A percentile compares a stretch with the other conserved stretches of the same genome.
phyloP scores from a whole-genome alignment of 257 asterid genomes.

The Handroanthus guayacan region DNA sequence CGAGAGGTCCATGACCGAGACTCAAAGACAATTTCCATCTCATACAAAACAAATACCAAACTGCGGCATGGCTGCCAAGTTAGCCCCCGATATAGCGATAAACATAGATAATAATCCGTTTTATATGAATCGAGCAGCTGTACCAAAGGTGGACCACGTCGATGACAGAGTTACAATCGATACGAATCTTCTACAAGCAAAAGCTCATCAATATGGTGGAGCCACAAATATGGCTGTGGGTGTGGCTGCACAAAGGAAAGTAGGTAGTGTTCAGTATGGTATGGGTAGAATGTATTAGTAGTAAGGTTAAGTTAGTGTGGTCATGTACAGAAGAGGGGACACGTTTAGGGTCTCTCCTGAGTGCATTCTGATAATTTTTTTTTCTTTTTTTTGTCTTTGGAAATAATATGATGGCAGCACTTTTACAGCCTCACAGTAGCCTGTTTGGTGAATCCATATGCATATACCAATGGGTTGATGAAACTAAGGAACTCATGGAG shows the following conservation, averaged over 20 bases:
- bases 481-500: no score
- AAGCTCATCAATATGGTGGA: constrained; percentile 66
- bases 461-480: no score
- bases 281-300: constrained; percentile 53
- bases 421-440: background rate
- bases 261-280: constrained; percentile 47
- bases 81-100: constrained; percentile 72
- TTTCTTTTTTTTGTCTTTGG: background rate
- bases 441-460: background rate
- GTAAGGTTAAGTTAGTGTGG: background rate
- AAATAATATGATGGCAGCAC: constrained; percentile 14
- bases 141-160: constrained; percentile 45
- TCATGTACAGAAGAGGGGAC: constrained; percentile 20
- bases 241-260: constrained; percentile 49
- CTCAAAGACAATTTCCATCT: constrained; percentile 40
- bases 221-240: constrained; percentile 40
- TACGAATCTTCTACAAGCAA: constrained; percentile 61
- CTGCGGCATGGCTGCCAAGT: constrained; percentile 65
- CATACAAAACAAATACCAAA: constrained; percentile 60
- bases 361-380: background rate
- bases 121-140: constrained; percentile 55
- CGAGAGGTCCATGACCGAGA: constrained; percentile 47
- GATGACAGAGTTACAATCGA: constrained; percentile 62
- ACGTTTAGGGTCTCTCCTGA: no score
- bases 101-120: constrained; percentile 68